A percentile compares a stretch with the other conserved stretches of the same genome.
phyloP scores from a whole-genome alignment of 2,329 filamentous ascomycete genomes.

The Phaeosphaeriaceae sp. region DNA sequence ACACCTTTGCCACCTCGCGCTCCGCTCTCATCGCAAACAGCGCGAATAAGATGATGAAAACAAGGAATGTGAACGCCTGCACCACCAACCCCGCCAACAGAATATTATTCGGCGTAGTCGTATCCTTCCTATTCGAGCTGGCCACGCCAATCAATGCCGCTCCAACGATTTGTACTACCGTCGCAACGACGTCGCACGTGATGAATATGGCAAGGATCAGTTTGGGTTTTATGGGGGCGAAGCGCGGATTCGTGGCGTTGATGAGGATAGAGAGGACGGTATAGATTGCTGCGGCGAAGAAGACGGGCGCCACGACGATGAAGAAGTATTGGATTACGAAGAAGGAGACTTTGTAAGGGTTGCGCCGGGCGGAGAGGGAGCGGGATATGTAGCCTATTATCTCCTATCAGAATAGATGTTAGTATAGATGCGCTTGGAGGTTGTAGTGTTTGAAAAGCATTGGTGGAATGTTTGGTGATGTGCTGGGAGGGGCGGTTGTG shows the following conservation, averaged over 20 bases:
- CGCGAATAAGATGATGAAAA: constrained; percentile 56
- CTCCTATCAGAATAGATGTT: constrained; percentile 40
- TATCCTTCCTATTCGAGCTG: constrained; percentile 59
- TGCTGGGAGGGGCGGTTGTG: background rate
- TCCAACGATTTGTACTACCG: constrained; percentile 62
- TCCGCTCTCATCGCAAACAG: constrained; percentile 53
- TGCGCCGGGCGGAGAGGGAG: constrained; percentile 49
- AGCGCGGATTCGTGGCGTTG: constrained; percentile 52
- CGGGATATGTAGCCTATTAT: constrained; percentile 55
- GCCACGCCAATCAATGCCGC: constrained; percentile 63
- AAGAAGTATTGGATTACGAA: constrained; percentile 69
- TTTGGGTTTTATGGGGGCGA: constrained; percentile 56
- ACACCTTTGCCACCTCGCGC: constrained; percentile 29
- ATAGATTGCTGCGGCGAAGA: constrained; percentile 65
- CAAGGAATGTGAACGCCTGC: constrained; percentile 61
- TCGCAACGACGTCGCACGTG: constrained; percentile 62
- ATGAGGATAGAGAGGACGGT: constrained; percentile 63
- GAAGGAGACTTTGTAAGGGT: constrained; percentile 63
- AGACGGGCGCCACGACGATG: constrained; percentile 67
- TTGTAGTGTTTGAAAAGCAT: too few relatives aligned
- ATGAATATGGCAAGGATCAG: constrained; percentile 64
- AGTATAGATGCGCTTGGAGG: background rate
- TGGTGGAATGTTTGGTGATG: too few relatives aligned
- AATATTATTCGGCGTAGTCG: constrained; percentile 63
- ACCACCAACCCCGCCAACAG: constrained; percentile 64